Evolutionary conservation across 1,139 yeast genomes (phyloP), one percentile per base, ranked within the genome.

Genomic region (Nakaseomyces bracarensis): DNA sequence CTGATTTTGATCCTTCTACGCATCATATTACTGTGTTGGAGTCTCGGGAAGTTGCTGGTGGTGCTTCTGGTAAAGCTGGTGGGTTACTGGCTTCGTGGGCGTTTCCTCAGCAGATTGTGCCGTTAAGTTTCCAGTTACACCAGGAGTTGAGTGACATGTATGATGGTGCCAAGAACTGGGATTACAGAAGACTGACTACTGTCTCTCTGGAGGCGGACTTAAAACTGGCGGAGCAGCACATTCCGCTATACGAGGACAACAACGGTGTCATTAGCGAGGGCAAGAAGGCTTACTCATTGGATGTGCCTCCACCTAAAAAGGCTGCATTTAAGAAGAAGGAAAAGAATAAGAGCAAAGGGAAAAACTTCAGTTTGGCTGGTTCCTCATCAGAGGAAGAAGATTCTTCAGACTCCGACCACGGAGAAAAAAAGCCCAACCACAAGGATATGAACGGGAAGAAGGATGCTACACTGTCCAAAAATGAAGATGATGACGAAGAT

Each of bases 11-110:
- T 55, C 75, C 84, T 0, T 66, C 68, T 22, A 79, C 76, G 45
- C 79, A 83, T 57, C 87, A 84, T 54, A 83, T 91, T 50, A 84
- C 96, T 14, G 75, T 91, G n/a, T 63, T 91, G 18, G 98, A 91
- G 62, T 81, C 93, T 43, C 83, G 84, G 51, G 72, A 95, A 55
- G 95, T 91, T 3, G 98, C 97, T 0, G 95, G 96, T 39, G 98
- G 96, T 31, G 98, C 98, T 14, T 78, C 89, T 31, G 98, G 98
- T 43, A 91, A 91, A 56, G 98, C 98, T 3, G 98, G 98, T 31
- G 98, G 98, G 0, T 68, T 91, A 40, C 66, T 91, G 43, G 96
- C 96, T 1, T 71, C 84, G 34, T 87, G 97, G 95, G 97, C 97
- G 0, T 91, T 91, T 61, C 98, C 98, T 1, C 89, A 83, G 55